Conservation (phyloP, 2,329 filamentous ascomycete species). For the Arachnopeziza araneosa region DNA sequence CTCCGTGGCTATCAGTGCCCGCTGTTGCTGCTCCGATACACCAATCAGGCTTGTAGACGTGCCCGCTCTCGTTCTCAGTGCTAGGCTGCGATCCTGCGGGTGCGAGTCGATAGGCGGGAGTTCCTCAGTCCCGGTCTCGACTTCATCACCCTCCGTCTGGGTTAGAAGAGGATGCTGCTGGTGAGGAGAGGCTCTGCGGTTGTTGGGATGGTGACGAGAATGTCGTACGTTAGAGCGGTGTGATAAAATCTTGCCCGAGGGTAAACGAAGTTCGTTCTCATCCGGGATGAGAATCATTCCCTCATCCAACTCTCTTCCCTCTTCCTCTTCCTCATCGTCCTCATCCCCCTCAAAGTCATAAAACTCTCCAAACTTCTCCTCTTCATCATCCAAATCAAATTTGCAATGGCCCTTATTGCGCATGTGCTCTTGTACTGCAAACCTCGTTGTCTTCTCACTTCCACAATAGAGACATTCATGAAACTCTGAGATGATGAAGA, state of each 20-base stretch:
- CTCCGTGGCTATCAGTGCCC: slow-evolving; percentile 21
- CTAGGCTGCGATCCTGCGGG: slow-evolving; percentile 3
- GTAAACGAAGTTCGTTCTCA: slow-evolving; percentile 30
- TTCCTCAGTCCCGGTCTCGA: background rate
- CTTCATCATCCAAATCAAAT: slow-evolving; percentile 33
- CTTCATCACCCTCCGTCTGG: background rate
- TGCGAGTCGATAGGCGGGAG: background rate
- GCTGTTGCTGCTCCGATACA: slow-evolving; percentile 19
- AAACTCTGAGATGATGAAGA: slow-evolving; percentile 43
- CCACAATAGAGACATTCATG: slow-evolving; percentile 47
- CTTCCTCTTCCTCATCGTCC: background rate
- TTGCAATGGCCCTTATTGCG: slow-evolving; percentile 42
- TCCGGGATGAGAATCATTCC: slow-evolving; percentile 12
- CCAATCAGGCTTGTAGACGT: slow-evolving; percentile 20
- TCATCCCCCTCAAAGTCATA: slow-evolving; percentile 26
- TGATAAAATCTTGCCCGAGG: slow-evolving; percentile 34
- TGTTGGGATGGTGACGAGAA: slow-evolving; percentile 5
- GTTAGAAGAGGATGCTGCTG: background rate
- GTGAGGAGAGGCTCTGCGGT: background rate
- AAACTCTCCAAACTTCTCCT: slow-evolving; percentile 38
- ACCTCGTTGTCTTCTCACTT: slow-evolving; percentile 35
- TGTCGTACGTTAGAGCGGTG: slow-evolving; percentile 20
- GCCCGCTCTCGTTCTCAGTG: slow-evolving; percentile 10
- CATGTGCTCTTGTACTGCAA: slow-evolving; percentile 49
- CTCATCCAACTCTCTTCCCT: slow-evolving; percentile 2